A percentile compares a stretch with the other conserved stretches of the same genome.
These are phyloP conservation scores for Syzygium malaccense DNA, from an alignment of 441 rosid species.

Conservation along the genomic window DNA sequence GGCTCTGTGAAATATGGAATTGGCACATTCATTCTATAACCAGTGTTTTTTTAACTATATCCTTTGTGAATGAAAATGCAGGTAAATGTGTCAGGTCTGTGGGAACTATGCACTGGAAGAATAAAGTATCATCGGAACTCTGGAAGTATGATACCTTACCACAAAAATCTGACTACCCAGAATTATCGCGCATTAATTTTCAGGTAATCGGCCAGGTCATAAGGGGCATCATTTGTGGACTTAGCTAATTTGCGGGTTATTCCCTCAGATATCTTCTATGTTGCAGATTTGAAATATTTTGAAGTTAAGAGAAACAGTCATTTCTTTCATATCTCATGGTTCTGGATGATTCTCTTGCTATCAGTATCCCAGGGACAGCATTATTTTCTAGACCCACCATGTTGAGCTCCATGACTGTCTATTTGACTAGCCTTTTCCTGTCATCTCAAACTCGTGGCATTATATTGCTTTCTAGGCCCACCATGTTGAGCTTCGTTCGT, in stretches of 20 bases:
- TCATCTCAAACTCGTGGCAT: background rate
- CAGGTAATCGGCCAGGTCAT: conserved; percentile 23
- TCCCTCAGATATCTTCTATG: background rate
- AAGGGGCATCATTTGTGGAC: background rate
- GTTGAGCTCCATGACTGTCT: background rate
- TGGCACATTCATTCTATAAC: background rate
- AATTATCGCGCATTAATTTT: conserved; percentile 51
- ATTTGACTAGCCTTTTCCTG: no score
- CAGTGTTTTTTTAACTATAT: background rate
- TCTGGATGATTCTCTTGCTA: background rate
- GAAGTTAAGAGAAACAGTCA: background rate
- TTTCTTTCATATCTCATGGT: background rate
- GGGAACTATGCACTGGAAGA: conserved; percentile 40
- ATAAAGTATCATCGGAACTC: conserved; percentile 10
- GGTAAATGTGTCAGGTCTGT: conserved; percentile 27
- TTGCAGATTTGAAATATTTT: background rate
- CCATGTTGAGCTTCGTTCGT: background rate
- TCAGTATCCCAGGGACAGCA: background rate
- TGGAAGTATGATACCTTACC: conserved; percentile 48
- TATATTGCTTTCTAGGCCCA: background rate
- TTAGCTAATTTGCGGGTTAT: background rate
- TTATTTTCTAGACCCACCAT: background rate
- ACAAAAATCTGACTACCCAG: conserved; percentile 28
- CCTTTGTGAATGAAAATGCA: background rate
- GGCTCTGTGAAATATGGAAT: background rate